Evolutionary conservation across 768 basidiomycete genomes (phyloP), one percentile per base, ranked within the genome.

Genomic region (Russula dissimulans): DNA sequence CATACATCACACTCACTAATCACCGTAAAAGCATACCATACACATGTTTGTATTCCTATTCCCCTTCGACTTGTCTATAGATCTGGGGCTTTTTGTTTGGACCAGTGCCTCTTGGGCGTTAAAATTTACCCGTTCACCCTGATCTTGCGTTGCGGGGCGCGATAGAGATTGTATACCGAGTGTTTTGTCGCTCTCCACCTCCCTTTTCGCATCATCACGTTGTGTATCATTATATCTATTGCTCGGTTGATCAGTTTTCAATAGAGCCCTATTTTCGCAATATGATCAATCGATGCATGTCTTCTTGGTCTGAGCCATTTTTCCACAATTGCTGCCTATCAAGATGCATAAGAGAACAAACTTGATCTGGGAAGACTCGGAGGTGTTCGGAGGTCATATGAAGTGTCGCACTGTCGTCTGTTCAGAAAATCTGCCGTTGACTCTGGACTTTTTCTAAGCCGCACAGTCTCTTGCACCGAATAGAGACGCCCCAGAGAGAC

Each of bases 51-150:
- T 61, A 61, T 45, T 62, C 46, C 41, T 57, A 62, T 57, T 54
- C 17, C n/a, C 8, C 36, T 51, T 61, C 56, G 5, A 31, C 18
- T 47, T 46, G 61, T 62, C 22, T 18, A 62, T 62, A 57, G 61
- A 62, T 18, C 45, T 62, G 61, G 61, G 61, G 56, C 56, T 48
- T 62, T 61, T 57, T 57, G 51, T 56, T 62, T 62, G 56, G 56
- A 62, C 26, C 44, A 42, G 51, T 48, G 41, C 56, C 54, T 15
- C 44, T 51, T 15, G n/a, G 49, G 48, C 32, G 10, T 56, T 29
- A 38, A 41, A 61, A n/a, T 9, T 9, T 8, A 12, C n/a, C n/a
- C 12, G 26, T 7, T 56, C 26, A 45, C 10, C 54, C 26, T 22
- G 18, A 42, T 29, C 38, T 36, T 38, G 36, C 12, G n/a, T 56